A percentile compares a stretch with the other conserved stretches of the same genome.
Evolutionary conservation across 2,329 filamentous ascomycete genomes (phyloP).

Genomic region (Eutypa lata): DNA sequence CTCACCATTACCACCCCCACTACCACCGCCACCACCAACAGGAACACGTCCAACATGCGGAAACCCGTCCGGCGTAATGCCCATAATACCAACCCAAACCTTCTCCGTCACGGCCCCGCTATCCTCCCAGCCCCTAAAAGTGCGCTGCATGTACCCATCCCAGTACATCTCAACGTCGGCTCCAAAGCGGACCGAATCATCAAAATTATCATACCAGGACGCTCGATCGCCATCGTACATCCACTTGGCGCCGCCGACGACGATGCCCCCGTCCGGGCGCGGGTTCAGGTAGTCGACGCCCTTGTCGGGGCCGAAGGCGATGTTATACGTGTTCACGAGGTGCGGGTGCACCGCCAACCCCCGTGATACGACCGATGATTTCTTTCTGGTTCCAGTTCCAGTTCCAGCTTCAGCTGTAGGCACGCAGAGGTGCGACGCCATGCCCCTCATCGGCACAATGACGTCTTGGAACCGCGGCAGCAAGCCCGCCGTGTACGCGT

Average conservation of each 20-base stretch:
- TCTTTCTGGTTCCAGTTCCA: too few species aligned
- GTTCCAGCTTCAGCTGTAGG: too few species aligned
- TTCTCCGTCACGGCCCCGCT: conserved; percentile 31
- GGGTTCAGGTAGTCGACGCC: conserved; percentile 23
- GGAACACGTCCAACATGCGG: too few species aligned
- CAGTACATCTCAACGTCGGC: conserved; percentile 33
- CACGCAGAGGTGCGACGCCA: conserved; percentile 6
- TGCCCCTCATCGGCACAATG: conserved; percentile 14
- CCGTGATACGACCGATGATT: too few species aligned
- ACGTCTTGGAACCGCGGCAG: conserved; percentile 11
- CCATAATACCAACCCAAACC: conserved; percentile 5
- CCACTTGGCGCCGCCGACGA: conserved; percentile 35
- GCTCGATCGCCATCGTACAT: conserved; percentile 23
- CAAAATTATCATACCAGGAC: conserved; percentile 36
- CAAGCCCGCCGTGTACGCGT: conserved; percentile 17
- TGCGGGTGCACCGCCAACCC: conserved; percentile 12
- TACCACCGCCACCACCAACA: too few species aligned
- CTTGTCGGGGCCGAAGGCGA: conserved; percentile 6
- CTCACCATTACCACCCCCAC: too few species aligned
- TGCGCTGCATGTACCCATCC: conserved; percentile 39
- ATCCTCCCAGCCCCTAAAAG: conserved; percentile 41
- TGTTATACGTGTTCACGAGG: conserved; percentile 15
- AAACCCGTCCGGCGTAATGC: too few species aligned
- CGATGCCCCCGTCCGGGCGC: conserved; percentile 25
- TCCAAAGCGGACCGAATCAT: conserved; percentile 36